Conservation (phyloP, 139 green algal genomes). For the Asterochloris sp. region DNA sequence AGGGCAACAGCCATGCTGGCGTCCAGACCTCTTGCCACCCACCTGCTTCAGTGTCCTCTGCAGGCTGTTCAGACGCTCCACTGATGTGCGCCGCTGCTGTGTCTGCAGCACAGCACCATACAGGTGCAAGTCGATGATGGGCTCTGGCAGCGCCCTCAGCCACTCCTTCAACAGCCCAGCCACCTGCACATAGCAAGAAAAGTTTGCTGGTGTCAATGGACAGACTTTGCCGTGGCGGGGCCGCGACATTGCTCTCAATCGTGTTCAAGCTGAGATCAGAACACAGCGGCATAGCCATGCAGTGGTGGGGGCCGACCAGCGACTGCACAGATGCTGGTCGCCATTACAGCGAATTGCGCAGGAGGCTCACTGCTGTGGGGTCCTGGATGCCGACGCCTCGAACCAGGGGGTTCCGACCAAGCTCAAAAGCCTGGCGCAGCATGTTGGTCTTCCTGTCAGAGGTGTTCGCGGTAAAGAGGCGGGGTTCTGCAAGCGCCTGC, state of each 20-base stretch:
- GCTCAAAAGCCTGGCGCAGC: constrained; percentile 10
- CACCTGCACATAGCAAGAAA: neutral
- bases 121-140: neutral
- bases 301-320: no score
- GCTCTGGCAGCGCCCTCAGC: neutral
- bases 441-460: constrained; percentile 11
- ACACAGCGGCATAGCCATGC: no score
- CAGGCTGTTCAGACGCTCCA: neutral
- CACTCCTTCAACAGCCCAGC: constrained; percentile 2
- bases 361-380: neutral
- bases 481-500: neutral
- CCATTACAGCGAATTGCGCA: no score
- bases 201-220: neutral
- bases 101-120: neutral
- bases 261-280: neutral
- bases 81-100: neutral
- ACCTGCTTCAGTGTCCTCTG: constrained; percentile 7
- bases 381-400: neutral
- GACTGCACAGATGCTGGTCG: no score
- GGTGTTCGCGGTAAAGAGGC: neutral
- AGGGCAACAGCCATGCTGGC: neutral
- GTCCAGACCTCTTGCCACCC: no score
- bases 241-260: neutral
- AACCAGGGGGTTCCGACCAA: constrained; percentile 4
- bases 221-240: neutral